phyloP scores from a whole-genome alignment of 2,329 filamentous ascomycete genomes.

The Dendrostoma leiphaemia region DNA sequence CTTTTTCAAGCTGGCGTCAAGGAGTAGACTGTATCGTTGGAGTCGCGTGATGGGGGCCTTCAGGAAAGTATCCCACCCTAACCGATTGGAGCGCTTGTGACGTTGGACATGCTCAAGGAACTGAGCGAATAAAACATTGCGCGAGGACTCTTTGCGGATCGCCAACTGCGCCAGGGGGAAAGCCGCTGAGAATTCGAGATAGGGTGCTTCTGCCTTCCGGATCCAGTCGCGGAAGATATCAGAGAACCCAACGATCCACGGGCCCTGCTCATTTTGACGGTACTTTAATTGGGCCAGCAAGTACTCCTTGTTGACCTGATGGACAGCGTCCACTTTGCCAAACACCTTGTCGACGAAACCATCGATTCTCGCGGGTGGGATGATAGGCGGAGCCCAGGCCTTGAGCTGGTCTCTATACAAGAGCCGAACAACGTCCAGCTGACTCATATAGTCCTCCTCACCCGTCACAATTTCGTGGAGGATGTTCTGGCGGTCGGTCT shows the following conservation, averaged over 20 bases:
- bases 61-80: conserved; percentile 92
- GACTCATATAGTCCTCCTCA: conserved; percentile 87
- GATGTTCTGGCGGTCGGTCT: conserved; percentile 89
- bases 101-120: conserved; percentile 80
- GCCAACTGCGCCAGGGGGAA: conserved; percentile 83
- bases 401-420: conserved; percentile 83
- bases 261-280: conserved; percentile 92
- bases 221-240: conserved; percentile 99
- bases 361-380: conserved; percentile 72
- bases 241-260: conserved; percentile 90
- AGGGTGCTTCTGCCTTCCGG: conserved; percentile 82
- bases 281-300: conserved; percentile 93
- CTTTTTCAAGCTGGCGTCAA: conserved; percentile 80
- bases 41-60: conserved; percentile 91
- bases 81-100: conserved; percentile 75
- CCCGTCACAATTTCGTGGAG: conserved; percentile 93
- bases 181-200: conserved; percentile 86
- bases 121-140: conserved; percentile 80
- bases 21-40: conserved; percentile 82
- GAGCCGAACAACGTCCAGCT: conserved; percentile 79
- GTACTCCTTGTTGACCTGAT: conserved; percentile 89
- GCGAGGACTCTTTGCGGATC: conserved; percentile 78
- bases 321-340: conserved; percentile 83
- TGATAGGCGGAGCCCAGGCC: conserved; percentile 72
- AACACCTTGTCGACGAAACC: conserved; percentile 86